phyloP scores from a whole-genome alignment of 805 yeast species.

The Crinitomyces ghanaensis region DNA sequence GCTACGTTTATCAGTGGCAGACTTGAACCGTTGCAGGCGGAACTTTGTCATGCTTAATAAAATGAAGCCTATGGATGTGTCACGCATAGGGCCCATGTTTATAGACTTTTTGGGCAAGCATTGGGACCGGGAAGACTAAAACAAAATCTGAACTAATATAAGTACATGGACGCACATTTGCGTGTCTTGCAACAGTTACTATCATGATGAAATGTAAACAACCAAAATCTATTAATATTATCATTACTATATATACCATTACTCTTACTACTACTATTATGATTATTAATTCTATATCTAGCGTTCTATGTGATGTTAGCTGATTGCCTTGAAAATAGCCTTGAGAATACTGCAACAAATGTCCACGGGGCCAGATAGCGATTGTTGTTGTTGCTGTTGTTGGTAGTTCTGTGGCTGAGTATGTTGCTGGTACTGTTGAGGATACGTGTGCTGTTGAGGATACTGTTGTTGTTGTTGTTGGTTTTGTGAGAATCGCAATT shows the following conservation, averaged over 20 bases:
- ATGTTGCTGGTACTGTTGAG: conserved; percentile 9
- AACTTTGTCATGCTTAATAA: conserved; percentile 73
- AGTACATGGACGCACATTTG: neutral
- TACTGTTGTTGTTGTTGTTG: conserved; percentile 3
- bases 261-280: too few relatives aligned
- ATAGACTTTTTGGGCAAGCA: conserved; percentile 66
- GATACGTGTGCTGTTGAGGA: conserved; percentile 3
- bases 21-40: conserved; percentile 72
- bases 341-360: too few relatives aligned
- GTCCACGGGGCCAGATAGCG: too few relatives aligned
- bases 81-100: conserved; percentile 59
- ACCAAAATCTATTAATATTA: neutral
- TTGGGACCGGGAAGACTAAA: conserved; percentile 9
- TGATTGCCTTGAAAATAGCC: too few relatives aligned
- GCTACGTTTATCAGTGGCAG: conserved; percentile 52
- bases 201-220: too few relatives aligned
- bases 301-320: too few relatives aligned
- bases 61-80: conserved; percentile 60
- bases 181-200: too few relatives aligned
- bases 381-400: conserved; percentile 17
- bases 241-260: neutral
- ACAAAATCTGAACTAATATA: neutral
- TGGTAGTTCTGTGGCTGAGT: conserved; percentile 19
- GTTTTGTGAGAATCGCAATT: conserved; percentile 19
- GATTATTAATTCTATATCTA: too few relatives aligned